Evolutionary conservation across 257 asterid genomes (phyloP).

Genomic region (Jasminum sambac): DNA sequence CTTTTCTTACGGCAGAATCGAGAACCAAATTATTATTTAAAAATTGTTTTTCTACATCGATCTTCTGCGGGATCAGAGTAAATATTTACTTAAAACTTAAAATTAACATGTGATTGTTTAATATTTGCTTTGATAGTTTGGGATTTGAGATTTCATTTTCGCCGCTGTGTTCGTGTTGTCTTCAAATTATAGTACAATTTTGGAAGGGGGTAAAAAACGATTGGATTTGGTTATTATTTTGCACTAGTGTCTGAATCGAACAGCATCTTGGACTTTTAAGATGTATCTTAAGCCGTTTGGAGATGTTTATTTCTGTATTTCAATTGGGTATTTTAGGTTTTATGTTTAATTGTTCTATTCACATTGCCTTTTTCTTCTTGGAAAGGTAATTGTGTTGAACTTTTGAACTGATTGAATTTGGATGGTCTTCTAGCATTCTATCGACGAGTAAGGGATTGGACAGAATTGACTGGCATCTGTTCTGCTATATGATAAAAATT

Average conservation of each 20-base stretch:
- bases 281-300: no score
- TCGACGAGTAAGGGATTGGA: not conserved
- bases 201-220: not conserved
- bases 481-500: not conserved
- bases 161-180: not conserved
- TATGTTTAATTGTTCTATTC: not conserved
- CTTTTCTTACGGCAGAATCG: not conserved
- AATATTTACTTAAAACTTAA: not conserved
- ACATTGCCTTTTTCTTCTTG: not conserved
- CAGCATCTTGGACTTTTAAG: not conserved
- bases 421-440: not conserved
- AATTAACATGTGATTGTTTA: not conserved
- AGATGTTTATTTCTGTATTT: no score
- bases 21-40: not conserved
- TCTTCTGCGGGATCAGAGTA: not conserved
- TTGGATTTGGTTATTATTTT: not conserved
- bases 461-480: not conserved
- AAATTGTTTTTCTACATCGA: not conserved
- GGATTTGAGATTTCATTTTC: not conserved
- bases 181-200: not conserved
- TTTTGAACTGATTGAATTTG: not conserved
- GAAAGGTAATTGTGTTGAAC: not conserved
- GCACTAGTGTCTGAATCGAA: not conserved
- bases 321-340: not conserved
- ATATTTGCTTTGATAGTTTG: not conserved